Base-by-base conservation (phyloP, 2,329 filamentous ascomycete genomes). In the Fusarium globosum region DNA sequence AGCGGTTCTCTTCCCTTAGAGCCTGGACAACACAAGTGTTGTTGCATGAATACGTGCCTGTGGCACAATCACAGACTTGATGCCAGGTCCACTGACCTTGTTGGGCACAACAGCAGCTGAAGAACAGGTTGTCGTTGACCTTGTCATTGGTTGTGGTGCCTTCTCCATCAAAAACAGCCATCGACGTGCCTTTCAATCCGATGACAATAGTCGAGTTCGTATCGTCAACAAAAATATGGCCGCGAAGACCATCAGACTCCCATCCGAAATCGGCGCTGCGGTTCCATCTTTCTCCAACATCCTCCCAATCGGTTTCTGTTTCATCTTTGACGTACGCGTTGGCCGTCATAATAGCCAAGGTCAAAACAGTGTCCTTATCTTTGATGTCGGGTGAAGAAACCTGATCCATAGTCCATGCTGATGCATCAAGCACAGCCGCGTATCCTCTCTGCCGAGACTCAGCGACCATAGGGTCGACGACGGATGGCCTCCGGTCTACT, bases 81-180 rank as follows among this genome's bases (percentile, higher is more conserved):
- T 93, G 92, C 92, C 95, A 98, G 21, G 95, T 90, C 84, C 92
- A 95, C 73, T 95, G 94, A 1, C 95, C 95, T 77, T 97, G 95
- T 83, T 98, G 95, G 8, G 91, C 96, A 83, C 96, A 99, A 82
- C 96, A 99, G 84, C 96, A 99, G 80, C 95, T 97, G 84, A 98
- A 98, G 83, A 97, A 97, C 15, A 99, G 87, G 80, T 99, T 99
- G 83, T 99, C 96, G 81, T 98, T 99, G 79, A 95, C 87, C 85
- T 99, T 99, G 84, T 99, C 96, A 76, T 97, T 97, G 33, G 95
- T 97, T 1, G 96, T 98, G 3, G 96, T 98, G 58, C 95, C 96
- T 42, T 96, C 93, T n/a, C 96, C 96, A 81, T 98, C 96, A 80
- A 98, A 98, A 7, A 98, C 91, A 18, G 96, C 96, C 4, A 92